Evolutionary conservation across 225 moss, liverwort and hornwort species (phyloP).

Genomic region (Ulota crispa): DNA sequence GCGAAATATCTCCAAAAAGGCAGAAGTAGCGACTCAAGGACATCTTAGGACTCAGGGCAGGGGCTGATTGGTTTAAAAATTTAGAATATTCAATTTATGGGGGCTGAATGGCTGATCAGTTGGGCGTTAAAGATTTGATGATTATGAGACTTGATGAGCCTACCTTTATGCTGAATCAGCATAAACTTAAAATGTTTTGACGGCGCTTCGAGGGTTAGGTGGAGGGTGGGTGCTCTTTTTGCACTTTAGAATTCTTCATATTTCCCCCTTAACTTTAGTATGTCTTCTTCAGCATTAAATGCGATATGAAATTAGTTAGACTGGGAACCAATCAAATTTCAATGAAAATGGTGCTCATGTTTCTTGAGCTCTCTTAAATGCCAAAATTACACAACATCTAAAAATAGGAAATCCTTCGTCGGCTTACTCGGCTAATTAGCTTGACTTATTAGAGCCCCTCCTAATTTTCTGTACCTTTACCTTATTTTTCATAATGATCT

Average conservation of each 20-base stretch:
- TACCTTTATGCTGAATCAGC: neutral
- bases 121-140: neutral
- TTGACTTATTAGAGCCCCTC: neutral
- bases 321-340: conserved; percentile 8
- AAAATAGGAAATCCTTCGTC: too few relatives aligned
- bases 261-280: neutral
- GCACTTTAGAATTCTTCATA: neutral
- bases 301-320: neutral
- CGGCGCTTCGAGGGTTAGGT: neutral
- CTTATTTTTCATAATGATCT: too few relatives aligned
- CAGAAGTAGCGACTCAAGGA: too few relatives aligned
- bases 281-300: neutral
- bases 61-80: too few relatives aligned
- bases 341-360: neutral
- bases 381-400: too few relatives aligned
- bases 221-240: neutral
- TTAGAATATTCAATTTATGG: neutral
- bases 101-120: too few relatives aligned
- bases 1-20: too few relatives aligned
- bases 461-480: neutral
- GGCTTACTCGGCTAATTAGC: neutral
- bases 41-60: too few relatives aligned
- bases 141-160: neutral
- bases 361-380: neutral
- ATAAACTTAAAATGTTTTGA: neutral